A percentile compares a stretch with the other conserved stretches of the same genome.
These are phyloP conservation scores for Dendrobium huoshanense DNA, from an alignment of 106 monocot species.

Conservation along the genomic window DNA sequence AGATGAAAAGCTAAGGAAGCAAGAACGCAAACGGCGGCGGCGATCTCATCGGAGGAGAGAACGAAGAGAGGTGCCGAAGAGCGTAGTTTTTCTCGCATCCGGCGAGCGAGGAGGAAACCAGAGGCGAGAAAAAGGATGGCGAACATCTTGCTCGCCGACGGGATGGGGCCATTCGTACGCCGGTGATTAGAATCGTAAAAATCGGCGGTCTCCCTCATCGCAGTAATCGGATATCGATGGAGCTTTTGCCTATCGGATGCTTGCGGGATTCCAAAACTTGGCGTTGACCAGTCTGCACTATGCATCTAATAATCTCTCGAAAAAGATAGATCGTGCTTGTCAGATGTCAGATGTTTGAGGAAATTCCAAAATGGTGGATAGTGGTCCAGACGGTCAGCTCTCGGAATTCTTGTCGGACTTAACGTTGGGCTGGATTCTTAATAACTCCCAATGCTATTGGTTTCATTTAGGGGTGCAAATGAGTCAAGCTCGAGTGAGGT, in stretches of 20 bases:
- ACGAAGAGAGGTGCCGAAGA: slow-evolving; percentile 7
- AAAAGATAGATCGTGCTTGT: too few relatives aligned
- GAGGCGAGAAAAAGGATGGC: slow-evolving; percentile 13
- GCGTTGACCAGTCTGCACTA: too few relatives aligned
- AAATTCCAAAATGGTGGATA: not conserved
- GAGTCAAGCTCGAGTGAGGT: too few relatives aligned
- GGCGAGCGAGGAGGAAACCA: slow-evolving; percentile 9
- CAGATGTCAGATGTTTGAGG: not conserved
- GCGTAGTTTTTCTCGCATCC: slow-evolving; percentile 7
- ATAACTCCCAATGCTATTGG: too few relatives aligned
- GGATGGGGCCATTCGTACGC: not conserved
- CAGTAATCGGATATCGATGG: not conserved
- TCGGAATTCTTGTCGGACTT: too few relatives aligned
- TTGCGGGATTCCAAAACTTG: too few relatives aligned
- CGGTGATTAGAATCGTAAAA: not conserved
- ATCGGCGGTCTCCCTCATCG: not conserved
- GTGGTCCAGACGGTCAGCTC: too few relatives aligned
- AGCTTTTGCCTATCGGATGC: too few relatives aligned
- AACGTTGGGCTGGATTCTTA: too few relatives aligned
- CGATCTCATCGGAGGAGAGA: slow-evolving; percentile 14
- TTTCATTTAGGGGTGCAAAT: too few relatives aligned
- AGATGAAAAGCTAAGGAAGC: slow-evolving; percentile 8
- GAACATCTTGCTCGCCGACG: slow-evolving; percentile 15
- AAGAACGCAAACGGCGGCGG: slow-evolving; percentile 7
- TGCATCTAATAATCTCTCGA: too few relatives aligned